A percentile compares a stretch with the other conserved stretches of the same genome.
phyloP scores from a whole-genome alignment of 306 rosid species.

The Abrus pulchellus region DNA sequence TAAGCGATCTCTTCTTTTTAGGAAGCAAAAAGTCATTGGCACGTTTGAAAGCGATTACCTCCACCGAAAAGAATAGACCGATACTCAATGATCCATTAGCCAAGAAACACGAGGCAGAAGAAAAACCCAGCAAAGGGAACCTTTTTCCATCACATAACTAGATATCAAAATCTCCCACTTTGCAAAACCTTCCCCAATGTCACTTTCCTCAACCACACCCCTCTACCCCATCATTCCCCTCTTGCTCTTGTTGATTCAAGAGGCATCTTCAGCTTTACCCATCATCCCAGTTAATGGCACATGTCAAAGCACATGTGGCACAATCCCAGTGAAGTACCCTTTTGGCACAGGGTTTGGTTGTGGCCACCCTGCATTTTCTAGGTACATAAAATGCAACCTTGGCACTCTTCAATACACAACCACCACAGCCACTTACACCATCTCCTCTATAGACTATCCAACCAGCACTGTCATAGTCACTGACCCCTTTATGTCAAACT shows the following conservation, averaged over 20 bases:
- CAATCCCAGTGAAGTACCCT: slow-evolving; percentile 58
- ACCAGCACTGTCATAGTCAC: slow-evolving; percentile 51
- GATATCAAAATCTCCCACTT: background rate
- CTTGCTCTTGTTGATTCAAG: slow-evolving; percentile 37
- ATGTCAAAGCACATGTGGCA: slow-evolving; percentile 54
- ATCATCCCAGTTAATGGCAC: slow-evolving; percentile 48
- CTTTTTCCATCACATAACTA: background rate
- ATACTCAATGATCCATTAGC: background rate
- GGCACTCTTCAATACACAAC: slow-evolving; percentile 60
- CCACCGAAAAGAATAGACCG: slow-evolving; percentile 53
- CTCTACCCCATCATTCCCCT: slow-evolving; percentile 39
- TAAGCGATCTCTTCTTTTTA: slow-evolving; percentile 53
- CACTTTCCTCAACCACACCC: slow-evolving; percentile 16
- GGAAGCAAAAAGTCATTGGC: slow-evolving; percentile 42
- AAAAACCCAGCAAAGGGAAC: background rate
- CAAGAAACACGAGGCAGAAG: background rate
- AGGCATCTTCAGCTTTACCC: slow-evolving; percentile 37
- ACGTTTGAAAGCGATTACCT: slow-evolving; percentile 47
- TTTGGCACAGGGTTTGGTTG: slow-evolving; percentile 69
- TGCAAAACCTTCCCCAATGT: slow-evolving; percentile 40
- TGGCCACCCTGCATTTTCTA: slow-evolving; percentile 66
- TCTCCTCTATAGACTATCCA: slow-evolving; percentile 64
- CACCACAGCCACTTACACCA: slow-evolving; percentile 55
- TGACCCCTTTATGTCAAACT: slow-evolving; percentile 65
- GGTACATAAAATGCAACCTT: slow-evolving; percentile 56